A percentile compares a stretch with the other conserved stretches of the same genome.
Evolutionary conservation across 2,329 filamentous ascomycete genomes (phyloP).

Genomic region (Endocalyx cinctus): DNA sequence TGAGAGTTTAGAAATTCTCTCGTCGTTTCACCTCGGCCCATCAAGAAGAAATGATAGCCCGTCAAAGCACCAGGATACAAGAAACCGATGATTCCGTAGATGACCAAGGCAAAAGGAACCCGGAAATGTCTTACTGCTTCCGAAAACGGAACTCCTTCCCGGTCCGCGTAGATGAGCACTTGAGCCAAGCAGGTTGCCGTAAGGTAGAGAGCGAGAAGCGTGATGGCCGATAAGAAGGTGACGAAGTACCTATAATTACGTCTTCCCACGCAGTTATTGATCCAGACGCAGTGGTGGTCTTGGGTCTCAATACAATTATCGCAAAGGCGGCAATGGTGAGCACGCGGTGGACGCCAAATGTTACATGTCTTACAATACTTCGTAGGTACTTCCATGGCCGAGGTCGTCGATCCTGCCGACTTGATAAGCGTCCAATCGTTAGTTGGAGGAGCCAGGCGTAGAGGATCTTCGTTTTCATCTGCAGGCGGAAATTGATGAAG

Average conservation of each 20-base stretch:
- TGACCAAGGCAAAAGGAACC: constrained; percentile 81
- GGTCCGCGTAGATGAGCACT: constrained; percentile 65
- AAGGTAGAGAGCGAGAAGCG: constrained; percentile 71
- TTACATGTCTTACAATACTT: constrained; percentile 98
- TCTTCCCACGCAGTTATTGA: constrained; percentile 96
- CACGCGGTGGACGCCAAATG: constrained; percentile 92
- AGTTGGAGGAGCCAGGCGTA: constrained; percentile 75
- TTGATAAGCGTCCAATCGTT: constrained; percentile 94
- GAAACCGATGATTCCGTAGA: constrained; percentile 71
- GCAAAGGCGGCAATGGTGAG: constrained; percentile 93
- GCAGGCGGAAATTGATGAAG: constrained; percentile 80
- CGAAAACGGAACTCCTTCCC: constrained; percentile 62
- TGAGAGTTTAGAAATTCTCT: constrained; percentile 94
- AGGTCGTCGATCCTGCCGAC: constrained; percentile 66
- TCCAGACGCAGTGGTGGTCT: constrained; percentile 97
- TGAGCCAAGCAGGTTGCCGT: constrained; percentile 76
- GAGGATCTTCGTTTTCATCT: constrained; percentile 72
- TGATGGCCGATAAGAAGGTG: constrained; percentile 77
- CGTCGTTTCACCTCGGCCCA: constrained; percentile 88
- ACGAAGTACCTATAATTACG: constrained; percentile 99
- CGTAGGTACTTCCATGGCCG: constrained; percentile 95
- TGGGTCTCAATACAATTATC: constrained; percentile 97
- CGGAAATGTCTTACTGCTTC: constrained; percentile 65
- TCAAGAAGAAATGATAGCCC: constrained; percentile 87
- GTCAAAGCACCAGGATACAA: constrained; percentile 80